phyloP scores from a whole-genome alignment of 2,329 filamentous ascomycete genomes.

The Kalaharituber pfeilii region DNA sequence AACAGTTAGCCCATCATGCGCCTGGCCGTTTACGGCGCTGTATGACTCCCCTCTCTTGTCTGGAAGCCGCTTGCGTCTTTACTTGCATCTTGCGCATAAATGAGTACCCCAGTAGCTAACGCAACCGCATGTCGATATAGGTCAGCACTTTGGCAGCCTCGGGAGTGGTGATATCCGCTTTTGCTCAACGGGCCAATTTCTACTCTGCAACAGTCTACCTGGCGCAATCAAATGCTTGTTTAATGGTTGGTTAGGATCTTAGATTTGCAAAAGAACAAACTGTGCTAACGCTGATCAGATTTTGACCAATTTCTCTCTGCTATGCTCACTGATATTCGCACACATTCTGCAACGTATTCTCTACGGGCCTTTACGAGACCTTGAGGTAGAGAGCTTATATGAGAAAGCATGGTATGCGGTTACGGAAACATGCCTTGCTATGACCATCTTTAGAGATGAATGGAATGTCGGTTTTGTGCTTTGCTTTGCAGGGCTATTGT shows the following conservation, averaged over 20 bases:
- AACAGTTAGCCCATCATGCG: not conserved
- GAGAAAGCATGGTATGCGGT: slow-evolving; percentile 97
- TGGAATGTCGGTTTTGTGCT: slow-evolving; percentile 86
- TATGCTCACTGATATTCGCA: slow-evolving; percentile 62
- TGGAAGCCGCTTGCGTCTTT: slow-evolving; percentile 6
- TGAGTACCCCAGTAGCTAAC: not conserved
- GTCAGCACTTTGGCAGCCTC: slow-evolving; percentile 69
- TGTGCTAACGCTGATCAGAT: slow-evolving; percentile 39
- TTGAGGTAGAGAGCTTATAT: slow-evolving; percentile 92
- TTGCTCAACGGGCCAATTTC: slow-evolving; percentile 91
- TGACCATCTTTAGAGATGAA: slow-evolving; percentile 96
- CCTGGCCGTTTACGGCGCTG: not conserved
- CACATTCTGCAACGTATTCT: slow-evolving; percentile 79
- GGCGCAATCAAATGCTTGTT: slow-evolving; percentile 84
- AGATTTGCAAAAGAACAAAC: too few relatives aligned
- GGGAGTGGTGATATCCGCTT: slow-evolving; percentile 70
- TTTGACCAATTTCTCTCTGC: slow-evolving; percentile 73
- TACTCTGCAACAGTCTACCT: slow-evolving; percentile 96
- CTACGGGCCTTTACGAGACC: slow-evolving; percentile 74
- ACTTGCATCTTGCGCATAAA: not conserved
- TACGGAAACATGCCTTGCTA: slow-evolving; percentile 87
- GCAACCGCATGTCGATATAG: slow-evolving; percentile 31
- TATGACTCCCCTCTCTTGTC: not conserved
- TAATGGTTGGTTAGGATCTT: slow-evolving; percentile 46
- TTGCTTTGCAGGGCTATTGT: slow-evolving; percentile 87